phyloP scores from a whole-genome alignment of 768 basidiomycete genomes.

The Panaeolus cyanescens region DNA sequence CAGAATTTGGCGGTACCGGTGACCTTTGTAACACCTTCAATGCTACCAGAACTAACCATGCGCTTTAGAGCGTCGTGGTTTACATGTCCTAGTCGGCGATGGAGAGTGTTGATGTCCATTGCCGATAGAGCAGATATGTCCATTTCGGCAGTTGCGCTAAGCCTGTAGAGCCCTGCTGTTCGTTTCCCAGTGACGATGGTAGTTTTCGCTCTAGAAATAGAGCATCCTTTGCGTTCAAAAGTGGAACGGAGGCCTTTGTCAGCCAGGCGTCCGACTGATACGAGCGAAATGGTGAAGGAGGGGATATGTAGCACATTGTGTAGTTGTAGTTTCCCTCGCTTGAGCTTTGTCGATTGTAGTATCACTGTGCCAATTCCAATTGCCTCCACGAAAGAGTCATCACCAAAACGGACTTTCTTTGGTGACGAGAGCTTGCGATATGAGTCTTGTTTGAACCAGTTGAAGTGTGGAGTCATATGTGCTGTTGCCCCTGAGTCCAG shows the following conservation, averaged over 20 bases:
- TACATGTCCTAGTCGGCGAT: slow-evolving; percentile 5
- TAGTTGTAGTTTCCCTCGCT: neutral
- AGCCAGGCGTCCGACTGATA: too few relatives aligned
- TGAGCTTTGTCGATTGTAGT: neutral
- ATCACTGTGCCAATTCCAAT: slow-evolving; percentile 11
- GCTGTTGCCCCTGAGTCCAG: slow-evolving; percentile 12
- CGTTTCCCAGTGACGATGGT: too few relatives aligned
- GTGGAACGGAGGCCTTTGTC: too few relatives aligned
- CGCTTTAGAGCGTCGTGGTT: slow-evolving; percentile 4
- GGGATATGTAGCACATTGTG: slow-evolving; percentile 5
- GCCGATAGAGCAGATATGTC: neutral
- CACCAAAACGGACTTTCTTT: slow-evolving; percentile 7
- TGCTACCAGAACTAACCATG: neutral
- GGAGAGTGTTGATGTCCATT: neutral
- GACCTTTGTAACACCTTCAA: too few relatives aligned
- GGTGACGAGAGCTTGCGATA: slow-evolving; percentile 3
- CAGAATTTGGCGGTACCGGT: slow-evolving; percentile 5
- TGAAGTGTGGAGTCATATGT: slow-evolving; percentile 4
- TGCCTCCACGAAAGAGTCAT: slow-evolving; percentile 4
- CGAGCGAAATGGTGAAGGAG: slow-evolving; percentile 5
- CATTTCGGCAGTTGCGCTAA: too few relatives aligned
- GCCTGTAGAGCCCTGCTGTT: too few relatives aligned
- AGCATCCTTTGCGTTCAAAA: too few relatives aligned
- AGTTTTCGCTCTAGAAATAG: too few relatives aligned
- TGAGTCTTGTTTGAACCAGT: slow-evolving; percentile 6